phyloP scores from a whole-genome alignment of 495 filamentous ascomycete species.

The Penicillium verhagenii region DNA sequence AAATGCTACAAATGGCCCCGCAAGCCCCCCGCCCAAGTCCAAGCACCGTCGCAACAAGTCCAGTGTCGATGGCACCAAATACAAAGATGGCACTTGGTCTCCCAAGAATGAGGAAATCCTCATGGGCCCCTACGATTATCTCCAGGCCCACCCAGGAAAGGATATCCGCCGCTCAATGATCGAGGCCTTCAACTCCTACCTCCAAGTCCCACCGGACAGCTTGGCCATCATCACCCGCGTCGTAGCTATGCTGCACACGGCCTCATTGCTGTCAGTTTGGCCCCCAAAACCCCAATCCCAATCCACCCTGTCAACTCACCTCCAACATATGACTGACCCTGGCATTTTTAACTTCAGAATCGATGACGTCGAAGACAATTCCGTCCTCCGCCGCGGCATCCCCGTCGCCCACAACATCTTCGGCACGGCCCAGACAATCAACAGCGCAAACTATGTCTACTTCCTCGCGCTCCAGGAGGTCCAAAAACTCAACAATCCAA shows the following conservation, averaged over 20 bases:
- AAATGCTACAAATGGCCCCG: constrained; percentile 35
- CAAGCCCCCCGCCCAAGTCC: constrained; percentile 24
- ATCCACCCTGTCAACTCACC: background rate
- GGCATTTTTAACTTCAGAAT: constrained; percentile 49
- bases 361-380: constrained; percentile 89
- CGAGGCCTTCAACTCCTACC: constrained; percentile 85
- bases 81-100: constrained; percentile 61
- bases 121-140: constrained; percentile 84
- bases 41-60: constrained; percentile 42
- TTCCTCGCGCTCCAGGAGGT: constrained; percentile 85
- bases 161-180: constrained; percentile 85
- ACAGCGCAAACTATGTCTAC: constrained; percentile 96
- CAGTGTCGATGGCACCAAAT: constrained; percentile 50
- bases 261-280: constrained; percentile 68
- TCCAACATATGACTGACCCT: background rate
- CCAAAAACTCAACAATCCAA: constrained; percentile 68
- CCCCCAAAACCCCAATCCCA: background rate
- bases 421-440: constrained; percentile 93
- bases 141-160: constrained; percentile 83
- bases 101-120: constrained; percentile 75
- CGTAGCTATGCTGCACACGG: constrained; percentile 90
- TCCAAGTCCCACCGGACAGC: constrained; percentile 75
- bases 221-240: constrained; percentile 83
- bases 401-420: constrained; percentile 95
- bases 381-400: constrained; percentile 77